Evolutionary conservation across 306 rosid species (phyloP).

Genomic region (Morella rubra): DNA sequence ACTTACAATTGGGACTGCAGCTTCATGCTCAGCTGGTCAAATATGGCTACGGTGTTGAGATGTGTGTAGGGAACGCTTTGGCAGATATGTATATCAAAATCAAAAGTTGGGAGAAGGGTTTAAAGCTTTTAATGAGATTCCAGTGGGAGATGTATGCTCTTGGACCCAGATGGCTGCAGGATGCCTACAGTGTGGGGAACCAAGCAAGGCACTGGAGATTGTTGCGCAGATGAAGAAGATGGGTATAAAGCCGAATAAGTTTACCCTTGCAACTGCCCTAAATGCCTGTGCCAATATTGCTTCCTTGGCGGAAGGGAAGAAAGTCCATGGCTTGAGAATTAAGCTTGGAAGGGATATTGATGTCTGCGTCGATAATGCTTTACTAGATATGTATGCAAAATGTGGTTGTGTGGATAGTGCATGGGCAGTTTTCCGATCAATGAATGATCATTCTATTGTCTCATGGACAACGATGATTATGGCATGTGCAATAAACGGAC

Average conservation of each 20-base stretch:
- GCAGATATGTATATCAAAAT: slow-evolving; percentile 65
- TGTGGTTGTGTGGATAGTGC: slow-evolving; percentile 66
- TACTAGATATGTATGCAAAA: slow-evolving; percentile 86
- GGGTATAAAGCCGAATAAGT: slow-evolving; percentile 56
- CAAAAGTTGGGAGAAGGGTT: slow-evolving; percentile 53
- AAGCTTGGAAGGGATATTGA: slow-evolving; percentile 61
- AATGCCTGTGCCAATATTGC: slow-evolving; percentile 66
- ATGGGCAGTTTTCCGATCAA: slow-evolving; percentile 40
- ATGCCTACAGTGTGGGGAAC: slow-evolving; percentile 60
- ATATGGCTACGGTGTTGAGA: slow-evolving; percentile 60
- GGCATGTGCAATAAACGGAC: slow-evolving; percentile 72
- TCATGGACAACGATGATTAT: slow-evolving; percentile 82
- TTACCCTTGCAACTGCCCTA: slow-evolving; percentile 69
- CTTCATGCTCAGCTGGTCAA: slow-evolving; percentile 63
- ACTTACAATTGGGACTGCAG: slow-evolving; percentile 53
- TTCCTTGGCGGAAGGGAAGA: slow-evolving; percentile 70
- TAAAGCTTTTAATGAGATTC: slow-evolving; percentile 64
- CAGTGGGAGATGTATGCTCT: slow-evolving; percentile 61
- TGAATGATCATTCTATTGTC: slow-evolving; percentile 56
- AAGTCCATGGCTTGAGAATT: slow-evolving; percentile 64
- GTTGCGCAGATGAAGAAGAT: slow-evolving; percentile 43
- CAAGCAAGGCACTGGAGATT: slow-evolving; percentile 53
- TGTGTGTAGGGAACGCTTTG: slow-evolving; percentile 65
- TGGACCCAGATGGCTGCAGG: slow-evolving; percentile 82
- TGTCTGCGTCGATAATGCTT: slow-evolving; percentile 73